Evolutionary conservation across 305 asterid species (phyloP).

Genomic region (Fraxinus velutina): DNA sequence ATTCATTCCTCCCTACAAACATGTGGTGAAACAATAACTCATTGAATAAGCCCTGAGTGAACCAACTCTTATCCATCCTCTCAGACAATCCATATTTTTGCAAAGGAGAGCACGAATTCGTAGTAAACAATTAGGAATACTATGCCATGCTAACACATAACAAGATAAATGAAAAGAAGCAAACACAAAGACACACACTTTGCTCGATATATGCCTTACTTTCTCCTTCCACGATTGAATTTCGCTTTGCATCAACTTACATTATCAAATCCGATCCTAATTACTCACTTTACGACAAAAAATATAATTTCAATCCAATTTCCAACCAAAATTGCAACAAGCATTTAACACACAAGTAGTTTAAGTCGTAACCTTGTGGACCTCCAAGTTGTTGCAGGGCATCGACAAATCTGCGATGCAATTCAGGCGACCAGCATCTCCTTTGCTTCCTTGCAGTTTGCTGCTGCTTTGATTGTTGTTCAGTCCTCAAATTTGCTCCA

Average conservation of each 20-base stretch:
- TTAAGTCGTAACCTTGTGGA: conserved; percentile 56
- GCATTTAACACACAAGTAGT: not conserved
- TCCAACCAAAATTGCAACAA: not conserved
- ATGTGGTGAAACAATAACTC: not conserved
- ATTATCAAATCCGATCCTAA: not conserved
- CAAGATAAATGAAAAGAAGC: not conserved
- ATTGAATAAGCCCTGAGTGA: not conserved
- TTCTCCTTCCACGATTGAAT: not conserved
- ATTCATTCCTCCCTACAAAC: not conserved
- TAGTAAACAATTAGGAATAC: not conserved
- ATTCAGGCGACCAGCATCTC: conserved; percentile 89
- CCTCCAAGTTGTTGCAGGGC: conserved; percentile 82
- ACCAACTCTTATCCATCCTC: not conserved
- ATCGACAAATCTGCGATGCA: conserved; percentile 66
- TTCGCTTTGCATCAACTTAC: not conserved
- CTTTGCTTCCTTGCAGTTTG: conserved; percentile 52
- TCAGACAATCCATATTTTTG: not conserved
- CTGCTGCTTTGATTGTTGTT: conserved; percentile 24
- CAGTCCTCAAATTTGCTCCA: conserved; percentile 34
- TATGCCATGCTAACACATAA: not conserved
- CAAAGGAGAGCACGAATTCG: not conserved
- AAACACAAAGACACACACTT: not conserved
- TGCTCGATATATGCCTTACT: not conserved
- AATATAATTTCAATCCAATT: not conserved
- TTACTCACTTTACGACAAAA: not conserved